These are phyloP conservation scores for Gremmenia infestans DNA, from an alignment of 2,329 filamentous ascomycete genomes.

Conservation along the genomic window DNA sequence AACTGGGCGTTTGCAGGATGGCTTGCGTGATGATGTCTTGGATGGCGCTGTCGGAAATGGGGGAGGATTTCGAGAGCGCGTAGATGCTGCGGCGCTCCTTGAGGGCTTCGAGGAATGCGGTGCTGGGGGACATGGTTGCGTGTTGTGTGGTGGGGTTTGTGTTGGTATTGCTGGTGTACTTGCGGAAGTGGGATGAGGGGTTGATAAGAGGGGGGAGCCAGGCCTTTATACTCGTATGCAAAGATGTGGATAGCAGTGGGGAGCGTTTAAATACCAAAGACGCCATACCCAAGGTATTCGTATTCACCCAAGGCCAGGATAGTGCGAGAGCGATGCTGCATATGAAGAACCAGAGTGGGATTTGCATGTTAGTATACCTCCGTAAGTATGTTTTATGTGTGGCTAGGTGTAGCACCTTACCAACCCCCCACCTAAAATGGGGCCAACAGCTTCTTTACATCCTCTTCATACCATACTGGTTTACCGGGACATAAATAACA, in stretches of 20 bases:
- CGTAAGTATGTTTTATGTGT: too few relatives aligned
- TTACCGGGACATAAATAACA: too few relatives aligned
- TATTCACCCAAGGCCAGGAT: neutral
- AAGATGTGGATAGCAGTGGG: neutral
- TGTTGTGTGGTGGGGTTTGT: neutral
- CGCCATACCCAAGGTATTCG: conserved; percentile 9
- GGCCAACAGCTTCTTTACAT: too few relatives aligned
- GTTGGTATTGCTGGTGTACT: neutral
- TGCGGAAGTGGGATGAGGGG: neutral
- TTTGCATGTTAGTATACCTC: conserved; percentile 7
- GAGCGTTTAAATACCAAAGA: conserved; percentile 1
- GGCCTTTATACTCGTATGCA: conserved; percentile 1
- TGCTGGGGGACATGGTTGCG: conserved; percentile 36
- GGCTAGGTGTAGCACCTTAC: too few relatives aligned
- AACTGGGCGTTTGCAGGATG: conserved; percentile 66
- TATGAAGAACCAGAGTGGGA: conserved; percentile 14
- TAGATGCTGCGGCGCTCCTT: conserved; percentile 67
- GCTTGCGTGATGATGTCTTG: conserved; percentile 60
- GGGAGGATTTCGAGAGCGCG: conserved; percentile 57
- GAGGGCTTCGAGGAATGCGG: conserved; percentile 54
- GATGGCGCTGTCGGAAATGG: conserved; percentile 54
- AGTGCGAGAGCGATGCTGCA: conserved; percentile 3
- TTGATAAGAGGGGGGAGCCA: neutral
- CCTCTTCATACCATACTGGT: too few relatives aligned
- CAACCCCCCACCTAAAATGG: too few relatives aligned